phyloP scores from a whole-genome alignment of 306 rosid genomes.

The Malus sylvestris region DNA sequence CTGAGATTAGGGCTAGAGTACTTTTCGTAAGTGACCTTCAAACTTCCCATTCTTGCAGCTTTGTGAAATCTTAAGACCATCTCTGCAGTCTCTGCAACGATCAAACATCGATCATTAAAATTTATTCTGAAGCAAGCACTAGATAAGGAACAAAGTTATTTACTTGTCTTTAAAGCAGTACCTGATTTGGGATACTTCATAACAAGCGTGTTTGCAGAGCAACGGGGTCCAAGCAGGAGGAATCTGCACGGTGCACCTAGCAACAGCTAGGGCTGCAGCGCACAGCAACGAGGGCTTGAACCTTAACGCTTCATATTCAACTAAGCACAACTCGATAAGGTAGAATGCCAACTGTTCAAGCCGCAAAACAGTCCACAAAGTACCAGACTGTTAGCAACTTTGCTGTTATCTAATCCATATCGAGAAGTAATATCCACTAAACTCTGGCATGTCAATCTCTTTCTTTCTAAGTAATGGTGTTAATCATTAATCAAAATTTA shows the following conservation, averaged over 20 bases:
- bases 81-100: constrained; percentile 23
- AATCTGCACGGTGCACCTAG: constrained; percentile 63
- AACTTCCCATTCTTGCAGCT: constrained; percentile 50
- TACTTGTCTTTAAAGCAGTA: background rate
- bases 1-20: no score
- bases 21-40: constrained; percentile 24
- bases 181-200: constrained; percentile 68
- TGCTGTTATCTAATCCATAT: background rate
- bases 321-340: constrained; percentile 62
- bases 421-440: background rate
- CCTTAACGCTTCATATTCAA: constrained; percentile 68
- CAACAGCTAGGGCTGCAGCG: constrained; percentile 85
- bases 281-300: constrained; percentile 77
- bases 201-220: constrained; percentile 60
- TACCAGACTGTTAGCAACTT: constrained; percentile 13
- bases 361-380: constrained; percentile 30
- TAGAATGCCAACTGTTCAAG: constrained; percentile 76
- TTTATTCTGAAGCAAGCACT: background rate
- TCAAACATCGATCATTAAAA: background rate
- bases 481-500: background rate
- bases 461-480: background rate
- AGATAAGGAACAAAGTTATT: background rate
- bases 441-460: background rate
- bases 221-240: constrained; percentile 67
- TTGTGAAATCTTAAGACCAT: constrained; percentile 65